Evolutionary conservation across 1,139 yeast genomes (phyloP), one percentile per base, ranked within the genome.

Genomic region (Lodderomyces elongisporus): DNA sequence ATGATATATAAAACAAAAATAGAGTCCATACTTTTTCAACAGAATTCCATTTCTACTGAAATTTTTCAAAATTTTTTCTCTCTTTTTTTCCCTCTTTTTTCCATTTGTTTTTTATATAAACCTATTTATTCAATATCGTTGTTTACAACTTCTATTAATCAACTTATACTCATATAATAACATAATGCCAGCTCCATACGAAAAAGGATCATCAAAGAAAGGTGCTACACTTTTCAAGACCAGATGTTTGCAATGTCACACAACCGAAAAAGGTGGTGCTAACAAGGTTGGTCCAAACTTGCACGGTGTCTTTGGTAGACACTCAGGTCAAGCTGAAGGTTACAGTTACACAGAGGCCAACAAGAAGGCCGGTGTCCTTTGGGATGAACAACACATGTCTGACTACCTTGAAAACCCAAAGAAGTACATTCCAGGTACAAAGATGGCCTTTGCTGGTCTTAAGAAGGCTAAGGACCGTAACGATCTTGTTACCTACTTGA

Each of bases 371-470:
- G 95, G 89, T 59, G 94, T 89, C 47, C 55, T 39, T 43, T 91
- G 98, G 98, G 52, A 59, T 49, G 93, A 80, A 60, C 91, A 88
- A 62, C 77, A 88, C 66, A 77, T 91, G 83, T 77, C 82, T 54
- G 95, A 85, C 66, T 91, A 91, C 81, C 81, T 91, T 69, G 95
- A 84, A 72, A 93, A 91, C 85, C 98, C 98, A 74, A 91, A 91
- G 95, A 91, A 91, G 77, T 91, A 88, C 76, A 88, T 91, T 54
- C 98, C 98, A 60, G 98, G 98, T 70, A 91, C 97, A 74, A 91
- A 91, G 83, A 91, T 91, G 98, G 98, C 98, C 49, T 91, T 91
- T 58, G 98, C 96, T 74, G 98, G 98, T 73, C 81, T 91, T 70
- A 91, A 91, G 91, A 91, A 91, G 80, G 80, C 89, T 50, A 91